Percentiles rank a stretch among this genome's conserved stretches.
phyloP scores from a whole-genome alignment of 1,284 basidiomycete species.

The Moesziomyces sp. region DNA sequence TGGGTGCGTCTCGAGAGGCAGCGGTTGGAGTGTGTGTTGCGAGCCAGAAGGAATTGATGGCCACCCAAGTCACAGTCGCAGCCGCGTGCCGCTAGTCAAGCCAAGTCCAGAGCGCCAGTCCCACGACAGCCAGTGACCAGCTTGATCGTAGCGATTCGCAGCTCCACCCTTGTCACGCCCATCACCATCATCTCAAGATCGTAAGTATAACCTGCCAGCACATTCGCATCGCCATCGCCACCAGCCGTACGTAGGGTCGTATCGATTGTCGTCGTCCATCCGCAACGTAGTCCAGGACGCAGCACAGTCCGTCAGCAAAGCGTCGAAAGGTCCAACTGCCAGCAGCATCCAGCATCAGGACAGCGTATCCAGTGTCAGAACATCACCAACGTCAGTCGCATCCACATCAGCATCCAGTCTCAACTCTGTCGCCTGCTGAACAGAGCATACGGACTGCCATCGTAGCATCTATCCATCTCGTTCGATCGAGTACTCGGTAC shows the following conservation, averaged over 20 bases:
- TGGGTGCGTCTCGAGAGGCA: too few species aligned
- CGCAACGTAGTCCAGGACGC: slow-evolving; percentile 4
- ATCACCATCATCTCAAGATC: slow-evolving; percentile 53
- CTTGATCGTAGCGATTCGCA: slow-evolving; percentile 12
- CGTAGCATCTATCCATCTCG: too few species aligned
- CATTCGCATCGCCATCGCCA: slow-evolving; percentile 11
- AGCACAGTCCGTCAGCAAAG: not conserved
- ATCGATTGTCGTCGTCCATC: slow-evolving; percentile 10
- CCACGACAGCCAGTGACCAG: slow-evolving; percentile 1
- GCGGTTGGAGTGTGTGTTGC: not conserved
- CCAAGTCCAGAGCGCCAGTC: not conserved
- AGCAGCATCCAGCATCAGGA: not conserved
- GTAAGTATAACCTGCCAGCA: slow-evolving; percentile 29
- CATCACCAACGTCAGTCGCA: not conserved
- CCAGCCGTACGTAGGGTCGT: slow-evolving; percentile 2
- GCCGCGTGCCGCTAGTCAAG: slow-evolving; percentile 1
- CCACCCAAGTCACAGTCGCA: not conserved
- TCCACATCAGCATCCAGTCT: too few species aligned
- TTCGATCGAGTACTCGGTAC: too few species aligned
- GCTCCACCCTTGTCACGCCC: slow-evolving; percentile 37
- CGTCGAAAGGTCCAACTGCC: not conserved
- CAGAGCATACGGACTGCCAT: too few species aligned
- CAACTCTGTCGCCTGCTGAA: too few species aligned
- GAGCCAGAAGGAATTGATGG: not conserved
- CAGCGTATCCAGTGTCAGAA: not conserved